Base-by-base conservation (phyloP, 305 asterid genomes). In the Fraxinus ornus region DNA sequence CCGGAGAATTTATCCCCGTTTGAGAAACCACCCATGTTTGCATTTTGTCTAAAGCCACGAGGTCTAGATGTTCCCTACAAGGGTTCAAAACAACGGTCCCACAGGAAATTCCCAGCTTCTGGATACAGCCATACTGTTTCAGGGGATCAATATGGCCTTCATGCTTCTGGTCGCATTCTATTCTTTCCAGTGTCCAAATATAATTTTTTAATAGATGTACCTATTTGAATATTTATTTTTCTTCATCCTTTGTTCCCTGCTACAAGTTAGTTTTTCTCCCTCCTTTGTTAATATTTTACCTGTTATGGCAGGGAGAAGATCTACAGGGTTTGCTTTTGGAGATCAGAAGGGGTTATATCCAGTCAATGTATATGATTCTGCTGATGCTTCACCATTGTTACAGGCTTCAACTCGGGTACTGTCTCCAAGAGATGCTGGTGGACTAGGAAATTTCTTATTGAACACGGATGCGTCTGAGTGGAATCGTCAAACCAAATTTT, bases 21-120 rank as follows among this genome's bases (percentile, higher is more conserved):
- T 64, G 98, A 97, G 85, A 97, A 93, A 86, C 99, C 99, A 79
- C 90, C 93, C 72, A 90, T 93, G 97, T 94, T 89, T 86, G 98
- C 99, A 24, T 97, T 97, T 87, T 97, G 99, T 88, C 86, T 91
- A 80, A 93, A 89, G 84, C 99, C 99, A 70, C 93, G 98, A 79
- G 98, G 98, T 39, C 87, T 97, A 85, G 99, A 97, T 79, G 88
- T 90, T 86, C 97, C 95, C 2, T 93, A 91, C 88, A 94, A 85
- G 91, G 94, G 97, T 64, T 91, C 97, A 24, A 97, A 95, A 86
- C 99, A 94, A 77, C 89, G 98, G 64, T 93, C 99, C 28, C 97
- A 97, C 70, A 90, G 94, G 91, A 94, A 86, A 87, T 89, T 92
- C 83, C 80, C 93, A 47, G 91, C 89, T 80, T 87, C 95, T 73